Evolutionary conservation across 2,329 filamentous ascomycete species (phyloP).

Genomic region (Cercospora zeae-maydis): DNA sequence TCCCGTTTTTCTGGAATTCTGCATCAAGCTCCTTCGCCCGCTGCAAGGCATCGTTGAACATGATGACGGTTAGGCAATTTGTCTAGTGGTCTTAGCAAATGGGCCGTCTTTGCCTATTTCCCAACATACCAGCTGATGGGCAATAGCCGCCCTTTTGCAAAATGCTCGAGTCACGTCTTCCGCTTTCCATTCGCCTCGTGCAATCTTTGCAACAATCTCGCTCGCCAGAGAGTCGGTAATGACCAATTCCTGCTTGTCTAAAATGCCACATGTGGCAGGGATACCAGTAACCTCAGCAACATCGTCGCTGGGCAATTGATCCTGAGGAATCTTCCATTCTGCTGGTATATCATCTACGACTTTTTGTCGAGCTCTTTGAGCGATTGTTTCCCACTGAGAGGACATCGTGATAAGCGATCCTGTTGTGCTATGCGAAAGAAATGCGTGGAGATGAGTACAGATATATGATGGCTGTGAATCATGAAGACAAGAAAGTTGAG

Average conservation of each 20-base stretch:
- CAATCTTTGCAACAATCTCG: constrained; percentile 42
- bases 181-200: constrained; percentile 47
- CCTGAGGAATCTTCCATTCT: constrained; percentile 55
- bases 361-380: constrained; percentile 42
- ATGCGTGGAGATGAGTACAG: background rate
- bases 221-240: constrained; percentile 46
- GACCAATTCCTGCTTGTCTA: constrained; percentile 50
- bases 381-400: constrained; percentile 44
- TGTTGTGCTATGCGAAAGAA: background rate
- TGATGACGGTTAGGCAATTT: constrained; percentile 58
- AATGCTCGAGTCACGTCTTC: constrained; percentile 52
- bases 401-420: background rate
- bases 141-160: constrained; percentile 53
- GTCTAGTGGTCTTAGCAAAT: constrained; percentile 40
- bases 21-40: constrained; percentile 53
- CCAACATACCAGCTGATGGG: constrained; percentile 50
- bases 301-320: constrained; percentile 46
- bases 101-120: background rate
- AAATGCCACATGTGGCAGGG: constrained; percentile 57
- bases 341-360: constrained; percentile 52
- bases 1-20: constrained; percentile 45
- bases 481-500: background rate
- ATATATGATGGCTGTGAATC: background rate
- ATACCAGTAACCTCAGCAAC: constrained; percentile 56
- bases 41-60: constrained; percentile 53